Percentiles rank a stretch among this genome's conserved stretches.
Conservation (phyloP, 208 protist genomes). For the Leishmania major region DNA sequence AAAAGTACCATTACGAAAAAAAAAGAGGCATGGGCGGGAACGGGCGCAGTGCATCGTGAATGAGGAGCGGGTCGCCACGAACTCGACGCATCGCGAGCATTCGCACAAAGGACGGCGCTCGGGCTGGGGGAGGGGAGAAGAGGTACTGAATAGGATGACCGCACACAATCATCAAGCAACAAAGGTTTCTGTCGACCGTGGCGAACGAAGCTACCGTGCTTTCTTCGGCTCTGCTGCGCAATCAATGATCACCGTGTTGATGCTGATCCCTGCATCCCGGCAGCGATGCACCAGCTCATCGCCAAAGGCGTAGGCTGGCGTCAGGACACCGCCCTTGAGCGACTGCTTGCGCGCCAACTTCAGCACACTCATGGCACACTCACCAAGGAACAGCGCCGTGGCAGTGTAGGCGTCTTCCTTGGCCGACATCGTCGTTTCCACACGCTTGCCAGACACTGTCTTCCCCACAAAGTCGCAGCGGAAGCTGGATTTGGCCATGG, state of each 20-base stretch:
- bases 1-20: background rate
- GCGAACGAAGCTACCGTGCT: background rate
- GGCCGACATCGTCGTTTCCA: constrained; percentile 37
- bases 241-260: constrained; percentile 21
- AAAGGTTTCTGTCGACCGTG: background rate
- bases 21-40: background rate
- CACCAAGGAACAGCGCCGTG: constrained; percentile 65
- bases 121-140: background rate
- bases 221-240: constrained; percentile 12
- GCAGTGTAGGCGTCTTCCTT: constrained; percentile 71
- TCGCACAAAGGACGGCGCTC: background rate
- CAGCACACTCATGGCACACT: constrained; percentile 58
- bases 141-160: background rate
- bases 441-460: constrained; percentile 44
- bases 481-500: constrained; percentile 51
- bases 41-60: background rate
- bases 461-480: constrained; percentile 55
- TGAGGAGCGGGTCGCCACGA: background rate
- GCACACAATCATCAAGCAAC: background rate
- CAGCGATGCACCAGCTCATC: constrained; percentile 51
- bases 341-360: constrained; percentile 38
- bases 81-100: background rate
- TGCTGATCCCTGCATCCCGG: constrained; percentile 41
- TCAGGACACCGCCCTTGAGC: constrained; percentile 67
- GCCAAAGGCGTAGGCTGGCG: constrained; percentile 66